Percentiles rank a stretch among this genome's conserved stretches.
phyloP scores from a whole-genome alignment of 768 basidiomycete species.

The Lepiota venenata region DNA sequence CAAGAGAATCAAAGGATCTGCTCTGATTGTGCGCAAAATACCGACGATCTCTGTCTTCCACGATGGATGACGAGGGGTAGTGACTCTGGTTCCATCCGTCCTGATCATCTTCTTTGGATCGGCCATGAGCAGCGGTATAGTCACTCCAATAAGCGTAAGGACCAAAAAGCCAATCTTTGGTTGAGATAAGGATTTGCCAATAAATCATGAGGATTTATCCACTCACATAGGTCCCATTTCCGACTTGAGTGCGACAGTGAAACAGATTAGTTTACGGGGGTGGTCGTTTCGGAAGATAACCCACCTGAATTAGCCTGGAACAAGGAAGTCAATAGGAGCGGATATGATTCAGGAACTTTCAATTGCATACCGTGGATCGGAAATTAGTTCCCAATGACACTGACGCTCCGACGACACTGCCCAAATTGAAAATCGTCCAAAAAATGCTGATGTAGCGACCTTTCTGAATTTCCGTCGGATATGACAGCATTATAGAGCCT shows the following conservation, averaged over 20 bases:
- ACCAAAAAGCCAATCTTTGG: constrained; percentile 65
- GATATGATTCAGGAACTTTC: not conserved
- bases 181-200: constrained; percentile 23
- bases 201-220: not conserved
- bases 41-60: constrained; percentile 76
- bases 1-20: constrained; percentile 68
- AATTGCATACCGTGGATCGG: constrained; percentile 47
- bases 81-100: constrained; percentile 69
- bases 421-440: constrained; percentile 83
- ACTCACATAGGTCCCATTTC: constrained; percentile 73
- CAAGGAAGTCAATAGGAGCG: constrained; percentile 19
- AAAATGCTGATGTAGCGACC: constrained; percentile 76
- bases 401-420: constrained; percentile 74
- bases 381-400: constrained; percentile 74
- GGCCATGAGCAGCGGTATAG: constrained; percentile 67
- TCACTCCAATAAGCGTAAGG: constrained; percentile 66
- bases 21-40: constrained; percentile 62
- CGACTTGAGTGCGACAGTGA: constrained; percentile 34
- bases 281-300: constrained; percentile 11
- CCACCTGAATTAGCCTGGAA: constrained; percentile 36
- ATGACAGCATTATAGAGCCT: constrained; percentile 81
- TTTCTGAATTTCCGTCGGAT: constrained; percentile 78
- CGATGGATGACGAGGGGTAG: constrained; percentile 59
- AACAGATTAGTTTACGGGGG: not conserved
- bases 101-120: constrained; percentile 71